Conservation (phyloP, 2,329 filamentous ascomycete genomes). For the Teratosphaeria zuluensis region DNA sequence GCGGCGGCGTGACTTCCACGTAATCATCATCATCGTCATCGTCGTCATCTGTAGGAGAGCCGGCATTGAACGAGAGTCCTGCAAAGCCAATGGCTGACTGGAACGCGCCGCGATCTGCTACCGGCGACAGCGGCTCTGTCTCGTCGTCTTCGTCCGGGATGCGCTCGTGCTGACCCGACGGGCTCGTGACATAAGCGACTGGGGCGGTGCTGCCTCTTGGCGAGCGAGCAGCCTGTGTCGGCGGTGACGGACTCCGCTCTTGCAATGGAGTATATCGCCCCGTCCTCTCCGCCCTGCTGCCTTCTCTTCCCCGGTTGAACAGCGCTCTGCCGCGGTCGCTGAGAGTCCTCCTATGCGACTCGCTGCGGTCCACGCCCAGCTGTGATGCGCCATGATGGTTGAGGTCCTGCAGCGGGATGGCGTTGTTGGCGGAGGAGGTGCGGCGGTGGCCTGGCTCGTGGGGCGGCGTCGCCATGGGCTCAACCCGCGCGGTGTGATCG, state of each 20-base stretch:
- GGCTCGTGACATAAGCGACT: conserved; percentile 29
- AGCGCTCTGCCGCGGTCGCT: conserved; percentile 40
- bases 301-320: conserved; percentile 27
- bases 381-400: conserved; percentile 19
- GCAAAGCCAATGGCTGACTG: conserved; percentile 41
- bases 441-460: neutral
- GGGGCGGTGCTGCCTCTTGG: conserved; percentile 10
- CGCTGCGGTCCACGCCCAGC: conserved; percentile 18
- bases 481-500: neutral
- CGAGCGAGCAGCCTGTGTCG: neutral
- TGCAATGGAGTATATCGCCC: conserved; percentile 41
- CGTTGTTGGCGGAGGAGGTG: conserved; percentile 17
- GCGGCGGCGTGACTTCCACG: conserved; percentile 9
- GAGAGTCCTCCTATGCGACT: conserved; percentile 34
- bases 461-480: neutral
- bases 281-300: conserved; percentile 17
- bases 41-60: conserved; percentile 19
- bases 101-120: conserved; percentile 37
- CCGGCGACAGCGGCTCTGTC: conserved; percentile 29
- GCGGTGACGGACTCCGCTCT: conserved; percentile 18
- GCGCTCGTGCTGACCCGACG: conserved; percentile 21
- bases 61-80: conserved; percentile 35
- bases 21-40: conserved; percentile 12
- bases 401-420: conserved; percentile 57
- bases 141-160: conserved; percentile 28